Evolutionary conservation across 2,329 filamentous ascomycete genomes (phyloP).

Genomic region (Huntiella abstrusa): DNA sequence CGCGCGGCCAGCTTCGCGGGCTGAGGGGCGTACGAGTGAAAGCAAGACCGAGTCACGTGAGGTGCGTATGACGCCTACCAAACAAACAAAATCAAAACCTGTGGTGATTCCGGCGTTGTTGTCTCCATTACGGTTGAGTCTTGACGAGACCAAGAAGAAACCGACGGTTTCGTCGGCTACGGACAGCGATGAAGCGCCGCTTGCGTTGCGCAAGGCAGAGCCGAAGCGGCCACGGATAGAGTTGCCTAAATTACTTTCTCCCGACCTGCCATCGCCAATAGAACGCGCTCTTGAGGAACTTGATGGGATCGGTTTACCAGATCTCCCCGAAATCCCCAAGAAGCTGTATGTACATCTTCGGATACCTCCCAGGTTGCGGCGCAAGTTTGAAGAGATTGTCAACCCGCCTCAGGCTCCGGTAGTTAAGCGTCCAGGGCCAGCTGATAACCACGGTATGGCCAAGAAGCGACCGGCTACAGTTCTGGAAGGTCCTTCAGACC

Average conservation of each 20-base stretch:
- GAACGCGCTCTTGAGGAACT: constrained; percentile 24
- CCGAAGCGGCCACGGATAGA: constrained; percentile 14
- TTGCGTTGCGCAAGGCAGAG: not conserved
- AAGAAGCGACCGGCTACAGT: constrained; percentile 9
- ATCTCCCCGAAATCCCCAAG: not conserved
- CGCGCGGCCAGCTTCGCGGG: constrained; percentile 1
- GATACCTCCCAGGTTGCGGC: not conserved
- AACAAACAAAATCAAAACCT: constrained; percentile 17
- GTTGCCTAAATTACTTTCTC: constrained; percentile 31
- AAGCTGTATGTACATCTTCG: constrained; percentile 3
- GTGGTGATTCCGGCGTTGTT: constrained; percentile 30
- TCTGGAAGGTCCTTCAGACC: constrained; percentile 7
- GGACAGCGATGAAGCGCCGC: not conserved
- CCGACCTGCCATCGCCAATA: constrained; percentile 33
- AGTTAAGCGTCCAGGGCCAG: constrained; percentile 3
- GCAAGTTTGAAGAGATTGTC: constrained; percentile 6
- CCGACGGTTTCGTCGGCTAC: not conserved
- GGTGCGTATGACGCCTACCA: not conserved
- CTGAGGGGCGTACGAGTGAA: not conserved
- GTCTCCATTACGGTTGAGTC: constrained; percentile 28
- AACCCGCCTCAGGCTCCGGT: not conserved
- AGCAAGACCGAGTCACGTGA: too few species aligned
- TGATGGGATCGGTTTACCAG: constrained; percentile 7
- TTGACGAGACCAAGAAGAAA: constrained; percentile 5
- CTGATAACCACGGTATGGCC: not conserved